These are phyloP conservation scores for Saturnispora ahearnii DNA, from an alignment of 805 yeast species.

Conservation along the genomic window DNA sequence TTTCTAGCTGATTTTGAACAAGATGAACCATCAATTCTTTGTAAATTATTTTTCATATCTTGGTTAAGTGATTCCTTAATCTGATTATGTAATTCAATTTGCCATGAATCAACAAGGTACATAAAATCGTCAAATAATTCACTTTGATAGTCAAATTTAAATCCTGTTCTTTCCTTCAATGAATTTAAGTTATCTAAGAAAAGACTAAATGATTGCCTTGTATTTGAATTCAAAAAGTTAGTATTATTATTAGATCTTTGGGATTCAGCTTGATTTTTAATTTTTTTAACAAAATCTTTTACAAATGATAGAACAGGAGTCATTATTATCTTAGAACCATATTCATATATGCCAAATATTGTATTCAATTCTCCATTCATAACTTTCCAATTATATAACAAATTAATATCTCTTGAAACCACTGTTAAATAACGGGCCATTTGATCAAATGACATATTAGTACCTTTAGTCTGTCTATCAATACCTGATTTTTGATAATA, in stretches of 20 bases:
- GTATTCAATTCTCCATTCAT: slow-evolving; percentile 17
- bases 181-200: slow-evolving; percentile 14
- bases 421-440: slow-evolving; percentile 15
- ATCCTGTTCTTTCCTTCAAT: slow-evolving; percentile 14
- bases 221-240: not conserved
- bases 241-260: not conserved
- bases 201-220: slow-evolving; percentile 9
- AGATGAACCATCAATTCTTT: slow-evolving; percentile 28
- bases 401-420: slow-evolving; percentile 19
- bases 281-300: slow-evolving; percentile 13
- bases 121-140: slow-evolving; percentile 19
- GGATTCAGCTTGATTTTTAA: not conserved
- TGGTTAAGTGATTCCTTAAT: slow-evolving; percentile 44
- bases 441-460: slow-evolving; percentile 10
- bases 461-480: not conserved
- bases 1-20: slow-evolving; percentile 23
- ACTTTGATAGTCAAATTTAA: slow-evolving; percentile 21
- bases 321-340: slow-evolving; percentile 14
- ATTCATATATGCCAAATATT: slow-evolving; percentile 15
- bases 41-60: slow-evolving; percentile 38
- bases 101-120: slow-evolving; percentile 21
- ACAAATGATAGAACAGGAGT: slow-evolving; percentile 17
- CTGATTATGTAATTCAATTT: slow-evolving; percentile 17
- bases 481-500: slow-evolving; percentile 8
- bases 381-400: slow-evolving; percentile 20